Conservation (phyloP, 768 basidiomycete genomes). For the Amylocystis lapponica region DNA sequence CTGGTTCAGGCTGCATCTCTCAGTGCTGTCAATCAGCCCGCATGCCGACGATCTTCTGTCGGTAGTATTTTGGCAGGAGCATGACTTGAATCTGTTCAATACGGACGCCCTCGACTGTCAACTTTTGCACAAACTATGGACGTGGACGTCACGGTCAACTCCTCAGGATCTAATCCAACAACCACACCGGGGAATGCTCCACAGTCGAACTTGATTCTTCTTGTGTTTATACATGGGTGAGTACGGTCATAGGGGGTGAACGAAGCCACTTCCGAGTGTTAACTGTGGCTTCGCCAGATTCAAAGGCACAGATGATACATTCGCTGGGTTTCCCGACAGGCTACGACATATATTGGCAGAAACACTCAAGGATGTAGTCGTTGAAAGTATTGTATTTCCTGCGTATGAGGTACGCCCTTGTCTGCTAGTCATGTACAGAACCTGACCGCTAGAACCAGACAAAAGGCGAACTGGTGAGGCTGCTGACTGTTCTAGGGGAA, state of each 20-base stretch:
- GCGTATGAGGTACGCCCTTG: constrained; percentile 64
- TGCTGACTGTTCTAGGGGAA: constrained; percentile 6
- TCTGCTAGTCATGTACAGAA: background rate
- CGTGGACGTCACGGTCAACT: too few relatives aligned
- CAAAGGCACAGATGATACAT: constrained; percentile 64
- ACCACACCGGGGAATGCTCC: too few relatives aligned
- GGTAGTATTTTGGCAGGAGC: too few relatives aligned
- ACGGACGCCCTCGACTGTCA: too few relatives aligned
- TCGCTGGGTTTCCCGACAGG: constrained; percentile 71
- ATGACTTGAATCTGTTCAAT: too few relatives aligned
- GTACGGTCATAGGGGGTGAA: too few relatives aligned
- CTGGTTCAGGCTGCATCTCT: too few relatives aligned
- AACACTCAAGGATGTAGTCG: constrained; percentile 46
- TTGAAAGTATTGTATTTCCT: constrained; percentile 82
- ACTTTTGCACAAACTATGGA: too few relatives aligned
- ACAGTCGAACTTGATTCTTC: constrained; percentile 50
- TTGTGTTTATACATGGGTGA: constrained; percentile 80
- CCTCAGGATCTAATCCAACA: too few relatives aligned
- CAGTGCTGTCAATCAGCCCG: too few relatives aligned
- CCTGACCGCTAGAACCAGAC: constrained; percentile 45
- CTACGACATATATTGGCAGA: constrained; percentile 72
- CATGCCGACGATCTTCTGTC: too few relatives aligned
- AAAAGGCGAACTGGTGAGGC: constrained; percentile 78
- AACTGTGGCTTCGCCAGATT: constrained; percentile 36
- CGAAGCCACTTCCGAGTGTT: too few relatives aligned